A percentile compares a stretch with the other conserved stretches of the same genome.
These are phyloP conservation scores for Polygonum maritimum DNA, from an alignment of 148 eudicot genomes.

Conservation along the genomic window DNA sequence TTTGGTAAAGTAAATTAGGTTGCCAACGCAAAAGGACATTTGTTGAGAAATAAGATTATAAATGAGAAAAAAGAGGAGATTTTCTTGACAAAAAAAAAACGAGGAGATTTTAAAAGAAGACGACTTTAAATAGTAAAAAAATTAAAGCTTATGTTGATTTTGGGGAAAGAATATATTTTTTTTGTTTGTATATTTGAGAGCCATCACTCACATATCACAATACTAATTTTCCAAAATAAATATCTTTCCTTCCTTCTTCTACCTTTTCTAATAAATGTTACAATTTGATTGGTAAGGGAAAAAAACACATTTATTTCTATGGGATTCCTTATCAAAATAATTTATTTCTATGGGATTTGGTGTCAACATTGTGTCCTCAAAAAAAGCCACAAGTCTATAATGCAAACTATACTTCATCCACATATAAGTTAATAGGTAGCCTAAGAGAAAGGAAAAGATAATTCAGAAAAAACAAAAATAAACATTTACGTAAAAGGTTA, in stretches of 20 bases:
- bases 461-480: neutral
- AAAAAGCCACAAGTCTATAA: neutral
- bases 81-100: too few species aligned
- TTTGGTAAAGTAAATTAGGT: constrained; percentile 92
- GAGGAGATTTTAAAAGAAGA: neutral
- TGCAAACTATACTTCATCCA: neutral
- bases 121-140: neutral
- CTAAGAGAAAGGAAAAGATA: neutral
- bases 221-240: neutral
- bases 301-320: neutral
- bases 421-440: neutral
- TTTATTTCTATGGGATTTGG: neutral
- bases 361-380: neutral
- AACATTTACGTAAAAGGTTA: neutral
- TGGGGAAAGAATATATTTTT: neutral
- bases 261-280: too few species aligned
- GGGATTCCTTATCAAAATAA: neutral
- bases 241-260: neutral
- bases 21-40: constrained; percentile 87
- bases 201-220: neutral
- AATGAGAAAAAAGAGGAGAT: neutral
- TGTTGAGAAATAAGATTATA: constrained; percentile 25
- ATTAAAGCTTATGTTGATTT: neutral
- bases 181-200: neutral
- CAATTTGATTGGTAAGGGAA: constrained; percentile 1